Evolutionary conservation across 352 stramenopile genomes (phyloP), one percentile per base, ranked within the genome.

Genomic region (Phytophthora meadii): DNA sequence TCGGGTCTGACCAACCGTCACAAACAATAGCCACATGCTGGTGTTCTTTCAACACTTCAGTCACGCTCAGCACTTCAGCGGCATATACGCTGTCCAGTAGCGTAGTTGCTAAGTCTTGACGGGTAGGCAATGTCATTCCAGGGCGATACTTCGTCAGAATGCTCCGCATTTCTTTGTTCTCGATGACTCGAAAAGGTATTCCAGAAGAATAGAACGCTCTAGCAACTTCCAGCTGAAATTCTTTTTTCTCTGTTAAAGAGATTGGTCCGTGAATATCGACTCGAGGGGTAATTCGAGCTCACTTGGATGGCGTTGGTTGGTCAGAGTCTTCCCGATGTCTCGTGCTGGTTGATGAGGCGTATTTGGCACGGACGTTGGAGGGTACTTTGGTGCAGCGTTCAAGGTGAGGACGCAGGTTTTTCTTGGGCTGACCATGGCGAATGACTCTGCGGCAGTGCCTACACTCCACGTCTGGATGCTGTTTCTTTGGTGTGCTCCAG

Each of bases 1-100:
- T 70, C 1, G 53, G 53, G 41, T 64, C 60, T 7, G 52, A 45
- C 53, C 61, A 64, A 9, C 61, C 52, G 24, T 64, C 47, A 6
- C 52, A 57, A 3, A 70, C 54, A 10, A 70, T 22, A 12, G 28
- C 45, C 12, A 64, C 51, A 42, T 50, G 32, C n/a, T 11, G 27
- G n/a, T 59, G 5, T 0, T 24, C 27, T 7, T 49, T 49, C 39
- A 8, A 50, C 37, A 5, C 44, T 59, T 6, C 22, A 22, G 22
- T 49, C 15, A 14, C 39, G 30, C 37, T 50, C 52, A 1, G 50
- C 25, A 19, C n/a, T 17, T 22, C 22, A 22, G 22, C 2, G 1
- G 22, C 22, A 8, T 39, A 50, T 8, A 19, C 36, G 12, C 32
- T 22, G 22, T 49, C 52, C 2, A 59, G n/a, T 14, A 59, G 27